Evolutionary conservation across 2,329 filamentous ascomycete species (phyloP).

Genomic region (Fusarium kyushuense): DNA sequence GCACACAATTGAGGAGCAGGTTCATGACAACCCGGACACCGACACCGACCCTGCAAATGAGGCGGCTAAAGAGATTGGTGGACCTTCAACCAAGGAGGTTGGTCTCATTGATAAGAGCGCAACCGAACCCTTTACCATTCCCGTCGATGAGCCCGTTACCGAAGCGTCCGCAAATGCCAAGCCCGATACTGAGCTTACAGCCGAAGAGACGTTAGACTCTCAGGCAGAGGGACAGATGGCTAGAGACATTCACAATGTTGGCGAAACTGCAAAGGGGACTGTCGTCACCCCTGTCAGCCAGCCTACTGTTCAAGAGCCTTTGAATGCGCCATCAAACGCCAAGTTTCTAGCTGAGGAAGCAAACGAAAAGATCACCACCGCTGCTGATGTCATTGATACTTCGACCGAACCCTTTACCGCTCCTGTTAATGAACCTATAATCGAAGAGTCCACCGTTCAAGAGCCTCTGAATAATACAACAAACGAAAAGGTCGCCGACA

Average conservation of each 20-base stretch:
- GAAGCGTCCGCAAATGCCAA: neutral
- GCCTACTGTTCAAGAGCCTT: neutral
- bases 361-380: too few relatives aligned
- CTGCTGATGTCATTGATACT: too few relatives aligned
- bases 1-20: neutral
- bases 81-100: neutral
- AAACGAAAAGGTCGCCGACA: too few relatives aligned
- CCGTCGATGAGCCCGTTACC: neutral
- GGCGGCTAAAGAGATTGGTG: neutral
- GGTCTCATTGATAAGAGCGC: too few relatives aligned
- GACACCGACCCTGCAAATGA: neutral
- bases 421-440: neutral
- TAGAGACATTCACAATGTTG: neutral
- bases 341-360: too few relatives aligned
- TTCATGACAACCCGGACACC: neutral
- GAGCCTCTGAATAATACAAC: too few relatives aligned
- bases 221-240: neutral
- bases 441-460: too few relatives aligned
- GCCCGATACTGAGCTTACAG: neutral
- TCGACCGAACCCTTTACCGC: too few relatives aligned
- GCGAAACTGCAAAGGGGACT: neutral
- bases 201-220: neutral
- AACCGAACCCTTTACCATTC: neutral
- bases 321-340: too few relatives aligned
- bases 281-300: neutral